Evolutionary conservation across 1,284 basidiomycete genomes (phyloP).

Genomic region (Fomes fomentarius): DNA sequence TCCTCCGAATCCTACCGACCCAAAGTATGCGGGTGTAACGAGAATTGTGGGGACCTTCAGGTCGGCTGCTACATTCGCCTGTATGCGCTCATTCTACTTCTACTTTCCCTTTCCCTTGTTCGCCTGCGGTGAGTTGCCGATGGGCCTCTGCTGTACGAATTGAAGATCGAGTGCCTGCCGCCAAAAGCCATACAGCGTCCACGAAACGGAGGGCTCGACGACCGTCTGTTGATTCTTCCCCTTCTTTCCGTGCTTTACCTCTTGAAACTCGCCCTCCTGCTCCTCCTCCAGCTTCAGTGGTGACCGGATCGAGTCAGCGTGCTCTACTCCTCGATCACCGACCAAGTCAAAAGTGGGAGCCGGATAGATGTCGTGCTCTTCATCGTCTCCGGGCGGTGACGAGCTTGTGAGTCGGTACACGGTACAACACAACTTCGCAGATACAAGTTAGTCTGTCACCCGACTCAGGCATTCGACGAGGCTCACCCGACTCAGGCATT

Average conservation of each 20-base stretch:
- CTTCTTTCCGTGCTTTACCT: slow-evolving; percentile 15
- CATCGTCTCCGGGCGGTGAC: no score
- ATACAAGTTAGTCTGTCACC: no score
- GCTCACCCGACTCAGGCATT: no score
- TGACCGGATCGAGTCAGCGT: slow-evolving; percentile 40
- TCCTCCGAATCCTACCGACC: slow-evolving; percentile 4
- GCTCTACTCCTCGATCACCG: slow-evolving; percentile 46
- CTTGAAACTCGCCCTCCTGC: slow-evolving; percentile 20
- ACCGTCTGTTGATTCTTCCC: slow-evolving; percentile 15
- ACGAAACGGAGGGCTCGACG: slow-evolving; percentile 4
- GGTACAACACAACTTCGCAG: no score
- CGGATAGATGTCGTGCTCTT: slow-evolving; percentile 45
- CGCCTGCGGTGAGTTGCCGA: no score
- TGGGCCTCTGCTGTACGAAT: slow-evolving; percentile 11
- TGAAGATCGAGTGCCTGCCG: slow-evolving; percentile 30
- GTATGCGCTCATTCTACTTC: no score
- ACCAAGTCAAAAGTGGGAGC: slow-evolving; percentile 38
- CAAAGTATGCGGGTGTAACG: slow-evolving; percentile 29
- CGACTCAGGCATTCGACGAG: no score
- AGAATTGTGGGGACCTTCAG: no score
- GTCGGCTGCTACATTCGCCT: no score
- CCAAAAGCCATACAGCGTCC: slow-evolving; percentile 50
- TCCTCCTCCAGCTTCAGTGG: slow-evolving; percentile 19
- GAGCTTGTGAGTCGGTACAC: no score
- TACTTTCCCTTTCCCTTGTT: slow-evolving; percentile 4